A percentile compares a stretch with the other conserved stretches of the same genome.
Conservation (phyloP, 2,329 filamentous ascomycete genomes). For the Aureobasidium sp. region DNA sequence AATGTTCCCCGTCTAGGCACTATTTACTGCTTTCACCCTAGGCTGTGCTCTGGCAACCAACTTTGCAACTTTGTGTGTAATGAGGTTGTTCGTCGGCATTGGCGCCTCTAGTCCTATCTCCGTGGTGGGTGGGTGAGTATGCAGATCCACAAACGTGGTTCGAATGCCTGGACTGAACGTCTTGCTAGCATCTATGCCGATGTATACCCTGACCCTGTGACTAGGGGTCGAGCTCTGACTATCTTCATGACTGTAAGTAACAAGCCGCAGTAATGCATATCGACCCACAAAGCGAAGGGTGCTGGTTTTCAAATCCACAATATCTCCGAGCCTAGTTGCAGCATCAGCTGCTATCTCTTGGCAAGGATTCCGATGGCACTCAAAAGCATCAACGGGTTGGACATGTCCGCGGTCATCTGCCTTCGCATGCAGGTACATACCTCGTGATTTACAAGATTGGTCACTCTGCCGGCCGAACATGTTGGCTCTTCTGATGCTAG, state of each 20-base stretch:
- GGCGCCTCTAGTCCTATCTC: constrained; percentile 47
- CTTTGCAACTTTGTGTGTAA: constrained; percentile 38
- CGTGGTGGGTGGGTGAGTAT: constrained; percentile 44
- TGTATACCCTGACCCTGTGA: constrained; percentile 51
- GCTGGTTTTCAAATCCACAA: background rate
- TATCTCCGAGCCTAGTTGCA: background rate
- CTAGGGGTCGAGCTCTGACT: constrained; percentile 55
- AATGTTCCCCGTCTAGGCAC: constrained; percentile 6
- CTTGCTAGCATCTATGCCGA: constrained; percentile 54
- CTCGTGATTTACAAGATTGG: background rate
- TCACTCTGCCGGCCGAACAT: background rate
- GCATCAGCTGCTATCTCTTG: background rate
- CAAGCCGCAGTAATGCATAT: background rate
- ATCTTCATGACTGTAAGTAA: constrained; percentile 52
- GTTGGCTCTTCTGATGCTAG: background rate
- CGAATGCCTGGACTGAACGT: background rate
- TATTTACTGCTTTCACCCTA: constrained; percentile 41
- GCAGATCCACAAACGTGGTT: constrained; percentile 23
- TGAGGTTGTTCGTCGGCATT: constrained; percentile 38
- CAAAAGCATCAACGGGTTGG: background rate
- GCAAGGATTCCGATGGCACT: background rate
- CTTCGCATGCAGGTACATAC: background rate
- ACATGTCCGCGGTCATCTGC: background rate
- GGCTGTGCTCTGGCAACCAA: constrained; percentile 39
- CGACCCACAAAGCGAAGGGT: background rate